These are phyloP conservation scores for Citrullus mucosospermus DNA, from an alignment of 306 rosid genomes.

Conservation along the genomic window DNA sequence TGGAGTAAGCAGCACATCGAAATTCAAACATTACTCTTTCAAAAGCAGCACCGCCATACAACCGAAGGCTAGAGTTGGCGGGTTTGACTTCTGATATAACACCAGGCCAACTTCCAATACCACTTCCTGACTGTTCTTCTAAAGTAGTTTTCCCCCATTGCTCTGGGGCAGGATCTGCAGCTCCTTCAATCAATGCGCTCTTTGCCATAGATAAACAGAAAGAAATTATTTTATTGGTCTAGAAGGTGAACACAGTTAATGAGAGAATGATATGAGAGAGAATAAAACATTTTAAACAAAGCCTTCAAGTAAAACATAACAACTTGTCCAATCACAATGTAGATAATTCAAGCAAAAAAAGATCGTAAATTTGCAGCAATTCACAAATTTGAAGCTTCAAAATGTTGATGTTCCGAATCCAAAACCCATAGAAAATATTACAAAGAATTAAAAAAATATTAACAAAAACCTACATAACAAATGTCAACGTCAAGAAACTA, in stretches of 20 bases:
- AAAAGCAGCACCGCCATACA: conserved; percentile 97
- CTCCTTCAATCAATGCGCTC: conserved; percentile 91
- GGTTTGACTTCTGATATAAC: conserved; percentile 52
- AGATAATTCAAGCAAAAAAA: neutral
- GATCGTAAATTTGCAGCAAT: too few relatives aligned
- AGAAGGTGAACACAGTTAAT: neutral
- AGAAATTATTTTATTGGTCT: neutral
- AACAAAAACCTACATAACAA: neutral
- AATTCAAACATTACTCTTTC: conserved; percentile 95
- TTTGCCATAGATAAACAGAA: conserved; percentile 19
- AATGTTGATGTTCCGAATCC: neutral
- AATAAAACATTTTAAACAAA: neutral
- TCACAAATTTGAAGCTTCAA: neutral
- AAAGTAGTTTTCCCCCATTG: conserved; percentile 88
- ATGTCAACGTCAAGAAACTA: conserved; percentile 4
- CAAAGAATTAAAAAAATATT: too few relatives aligned
- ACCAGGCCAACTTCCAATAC: conserved; percentile 92
- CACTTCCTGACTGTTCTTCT: conserved; percentile 74
- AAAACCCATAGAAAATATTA: neutral
- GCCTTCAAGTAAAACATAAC: neutral
- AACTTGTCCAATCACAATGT: neutral
- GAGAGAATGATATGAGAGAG: neutral
- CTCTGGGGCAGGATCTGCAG: conserved; percentile 97
- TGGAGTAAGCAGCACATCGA: conserved; percentile 89
- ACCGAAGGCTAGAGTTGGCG: conserved; percentile 81